Evolutionary conservation across 129 eudicot species (phyloP), one percentile per base, ranked within the genome.

Genomic region (Oenanthe sinensis): DNA sequence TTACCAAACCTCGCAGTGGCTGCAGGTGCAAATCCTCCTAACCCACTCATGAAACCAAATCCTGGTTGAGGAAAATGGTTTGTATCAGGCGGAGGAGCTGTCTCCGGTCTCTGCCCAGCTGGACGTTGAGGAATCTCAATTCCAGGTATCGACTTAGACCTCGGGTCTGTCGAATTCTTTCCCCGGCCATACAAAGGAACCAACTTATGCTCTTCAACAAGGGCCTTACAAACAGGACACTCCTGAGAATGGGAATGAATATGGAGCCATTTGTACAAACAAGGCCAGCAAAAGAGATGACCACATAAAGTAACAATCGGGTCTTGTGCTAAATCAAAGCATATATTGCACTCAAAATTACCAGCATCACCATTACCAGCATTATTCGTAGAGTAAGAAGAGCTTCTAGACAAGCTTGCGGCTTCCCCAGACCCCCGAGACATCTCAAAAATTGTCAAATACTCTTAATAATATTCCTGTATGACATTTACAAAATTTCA

Each of bases 241-340:
- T 91, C 97, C 36, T 87, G 91, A 15, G 85, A 89, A 19, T 79
- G 94, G 6, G 97, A 92, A 80, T 92, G 97, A 47, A 86, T 81
- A 76, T 88, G 91, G 55, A 90, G 93, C 97, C 97, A 92, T 72
- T 87, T 92, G 87, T 92, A 92, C 46, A 92, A 88, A 36, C 97
- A 92, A 36, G 97, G 97, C 97, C 97, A 92, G 79, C 97, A 92
- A 82, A 82, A 92, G 45, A 92, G 96, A 68, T 92, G 97, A 71
- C 97, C 97, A 42, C 97, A 92, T 30, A 88, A 87, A 0, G 97
- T 92, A 12, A 92, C 89, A 30, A 92, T 90, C 2, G 97, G 97
- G 58, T 92, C 97, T 79, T 90, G 97, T 1, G 97, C 97, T 74
- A 90, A 87, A 50, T 92, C 97, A 65, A 92, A 88, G 85, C 97